Base-by-base conservation (phyloP, 495 filamentous ascomycete species). In the Podospora sp. region DNA sequence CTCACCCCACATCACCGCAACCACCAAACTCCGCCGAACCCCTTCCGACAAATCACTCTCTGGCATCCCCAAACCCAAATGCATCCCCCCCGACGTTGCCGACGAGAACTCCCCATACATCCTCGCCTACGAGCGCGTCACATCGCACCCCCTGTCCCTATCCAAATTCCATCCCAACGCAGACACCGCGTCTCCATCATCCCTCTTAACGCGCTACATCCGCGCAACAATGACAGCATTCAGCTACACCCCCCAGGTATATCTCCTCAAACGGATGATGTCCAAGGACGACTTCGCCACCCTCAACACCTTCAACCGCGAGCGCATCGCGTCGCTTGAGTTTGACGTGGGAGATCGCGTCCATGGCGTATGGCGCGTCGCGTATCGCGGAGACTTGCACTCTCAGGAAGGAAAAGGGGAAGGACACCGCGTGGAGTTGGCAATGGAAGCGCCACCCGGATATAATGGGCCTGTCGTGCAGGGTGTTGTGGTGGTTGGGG, bases 211-310 rank as follows among this genome's bases (percentile, higher is more conserved):
- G 1, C 52, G 53, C 5, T 79, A 79, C 53, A 62, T 75, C 3
- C 60, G 69, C 16, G 69, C 73, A 1, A 76, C 77, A 1, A 75
- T 77, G 74, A 65, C 65, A 6, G 68, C 69, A 2, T 76, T 77
- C 65, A 53, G 73, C 21, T 70, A 69, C 66, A 77, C 77, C 56
- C 75, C 74, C n/a, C 74, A 77, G 66, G 74, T 72, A 0, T 67
- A 70, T n/a, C 20, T 72, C 11, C 71, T 77, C 6, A 62, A 49
- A 66, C 53, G 70, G 0, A 59, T 63, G 24, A 21, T 68, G 33
- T 25, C 46, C 5, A 58, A 60, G 11, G 51, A 67, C 29, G 60
- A 33, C 5, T 68, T 33, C 7, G 65, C 50, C 33, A 62, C 33
- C 16, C 6, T 18, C 26, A 22, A 35, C n/a, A 70, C 75, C 1